These are phyloP conservation scores for Nakazawaea laoshanensis DNA, from an alignment of 805 yeast genomes.

Conservation along the genomic window DNA sequence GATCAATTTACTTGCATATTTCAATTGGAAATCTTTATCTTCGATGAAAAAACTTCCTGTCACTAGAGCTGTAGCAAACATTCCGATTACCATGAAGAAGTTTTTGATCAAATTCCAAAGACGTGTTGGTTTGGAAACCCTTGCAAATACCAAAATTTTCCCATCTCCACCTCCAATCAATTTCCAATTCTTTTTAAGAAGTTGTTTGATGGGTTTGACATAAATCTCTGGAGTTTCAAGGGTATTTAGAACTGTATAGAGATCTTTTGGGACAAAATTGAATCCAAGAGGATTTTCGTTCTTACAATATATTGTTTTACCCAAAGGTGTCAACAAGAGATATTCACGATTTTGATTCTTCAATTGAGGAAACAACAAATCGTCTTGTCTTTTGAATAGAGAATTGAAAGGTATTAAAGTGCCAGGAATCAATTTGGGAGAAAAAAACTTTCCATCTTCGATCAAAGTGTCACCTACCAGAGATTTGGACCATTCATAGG, in stretches of 20 bases:
- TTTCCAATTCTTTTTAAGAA: slow-evolving; percentile 41
- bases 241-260: slow-evolving; percentile 29
- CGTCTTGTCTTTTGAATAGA: slow-evolving; percentile 5
- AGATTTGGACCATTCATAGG: slow-evolving; percentile 43
- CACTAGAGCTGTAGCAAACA: slow-evolving; percentile 16
- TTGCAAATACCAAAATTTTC: slow-evolving; percentile 30
- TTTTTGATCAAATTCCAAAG: slow-evolving; percentile 15
- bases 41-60: slow-evolving; percentile 20
- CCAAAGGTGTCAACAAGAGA: slow-evolving; percentile 20
- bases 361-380: slow-evolving; percentile 14
- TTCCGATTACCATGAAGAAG: slow-evolving; percentile 21
- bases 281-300: slow-evolving; percentile 29
- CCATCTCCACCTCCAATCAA: slow-evolving; percentile 43
- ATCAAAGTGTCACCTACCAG: slow-evolving; percentile 25
- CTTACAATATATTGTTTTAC: slow-evolving; percentile 23
- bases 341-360: slow-evolving; percentile 12
- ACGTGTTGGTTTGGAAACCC: slow-evolving; percentile 15
- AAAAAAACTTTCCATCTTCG: slow-evolving; percentile 33
- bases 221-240: slow-evolving; percentile 29
- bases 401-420: slow-evolving; percentile 18
- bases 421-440: slow-evolving; percentile 30
- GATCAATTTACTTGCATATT: not conserved
- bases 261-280: slow-evolving; percentile 28
- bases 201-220: slow-evolving; percentile 27
- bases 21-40: slow-evolving; percentile 1